Base-by-base conservation (phyloP, 306 rosid genomes). In the Mimosa pudica region DNA sequence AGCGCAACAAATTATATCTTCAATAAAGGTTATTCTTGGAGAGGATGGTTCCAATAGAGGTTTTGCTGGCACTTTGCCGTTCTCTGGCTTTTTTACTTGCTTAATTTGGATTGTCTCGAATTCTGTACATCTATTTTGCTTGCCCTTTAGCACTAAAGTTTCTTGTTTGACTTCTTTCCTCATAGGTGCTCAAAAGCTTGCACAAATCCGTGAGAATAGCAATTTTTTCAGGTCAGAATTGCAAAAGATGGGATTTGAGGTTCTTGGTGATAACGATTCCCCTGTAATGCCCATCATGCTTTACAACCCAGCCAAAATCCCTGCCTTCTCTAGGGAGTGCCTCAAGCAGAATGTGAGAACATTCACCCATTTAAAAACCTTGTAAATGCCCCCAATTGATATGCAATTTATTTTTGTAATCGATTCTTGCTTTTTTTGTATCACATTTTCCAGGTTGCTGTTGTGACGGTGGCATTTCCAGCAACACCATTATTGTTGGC, bases 21-120 rank as follows among this genome's bases (percentile, higher is more conserved):
- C 97, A 51, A 84, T 92, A 49, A 86, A 80, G 85, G 97, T 90
- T 76, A 62, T 92, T 81, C 93, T 92, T 35, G 97, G 97, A 67
- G 91, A 92, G 89, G 97, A 92, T 84, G 97, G 97, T 77, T 85
- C 93, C 65, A 92, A 81, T 66, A 90, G 97, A 90, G 97, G 97
- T 92, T 48, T 62, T 58, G 49, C 64, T 73, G 60, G 69, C 55
- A 38, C 51, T 41, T 14, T 8, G 45, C 79, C 33, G n/a, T 74
- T 66, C n/a, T 33, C 18, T 55, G 33, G 6, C 65, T 24, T 55
- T 55, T 46, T 33, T 12, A 62, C 45, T 67, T 30, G 70, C 70
- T 32, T 60, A 35, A 9, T 60, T 60, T 57, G 9, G 33, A 32
- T 8, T 2, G 10, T 45, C 46, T 13, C 75, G 11, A 42, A 47